Percentiles rank a stretch among this genome's conserved stretches.
Conservation (phyloP, 192 early-diverging fungal species). For the Coemansia sp. region DNA sequence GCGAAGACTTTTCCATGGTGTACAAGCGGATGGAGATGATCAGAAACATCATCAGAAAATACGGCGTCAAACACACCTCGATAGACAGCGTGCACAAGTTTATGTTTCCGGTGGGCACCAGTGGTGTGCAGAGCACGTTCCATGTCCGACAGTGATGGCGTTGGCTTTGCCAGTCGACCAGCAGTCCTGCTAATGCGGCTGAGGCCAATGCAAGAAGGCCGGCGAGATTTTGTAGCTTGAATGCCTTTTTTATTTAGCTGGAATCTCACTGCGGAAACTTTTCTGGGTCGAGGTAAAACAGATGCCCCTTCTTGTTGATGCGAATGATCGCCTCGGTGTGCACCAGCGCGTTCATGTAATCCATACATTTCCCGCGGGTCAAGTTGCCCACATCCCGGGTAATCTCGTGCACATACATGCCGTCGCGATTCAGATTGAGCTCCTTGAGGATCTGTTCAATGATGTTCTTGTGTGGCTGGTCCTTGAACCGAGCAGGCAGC, state of each 20-base stretch:
- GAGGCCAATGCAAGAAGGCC: too few species aligned
- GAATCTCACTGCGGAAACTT: conserved; percentile 18
- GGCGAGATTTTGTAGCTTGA: too few species aligned
- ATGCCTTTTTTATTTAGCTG: too few species aligned
- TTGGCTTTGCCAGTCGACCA: too few species aligned
- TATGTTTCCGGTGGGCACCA: conserved; percentile 33
- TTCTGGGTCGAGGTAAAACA: conserved; percentile 48
- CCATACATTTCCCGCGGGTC: conserved; percentile 37
- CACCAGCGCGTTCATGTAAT: conserved; percentile 45
- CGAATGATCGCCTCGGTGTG: conserved; percentile 29
- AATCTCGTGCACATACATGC: conserved; percentile 47
- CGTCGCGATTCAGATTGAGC: conserved; percentile 39
- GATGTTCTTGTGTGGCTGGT: conserved; percentile 36
- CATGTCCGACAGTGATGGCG: conserved; percentile 7
- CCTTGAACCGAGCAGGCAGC: conserved; percentile 29
- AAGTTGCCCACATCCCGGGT: conserved; percentile 32
- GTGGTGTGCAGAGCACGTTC: conserved; percentile 30
- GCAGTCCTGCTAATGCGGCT: too few species aligned
- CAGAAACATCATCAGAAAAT: conserved; percentile 25
- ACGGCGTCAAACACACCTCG: conserved; percentile 10
- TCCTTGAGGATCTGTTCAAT: conserved; percentile 48
- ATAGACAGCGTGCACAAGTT: conserved; percentile 31
- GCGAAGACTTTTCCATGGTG: conserved; percentile 44
- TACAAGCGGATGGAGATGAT: conserved; percentile 36
- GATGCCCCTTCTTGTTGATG: conserved; percentile 46